Evolutionary conservation across 2,329 filamentous ascomycete genomes (phyloP), one percentile per base, ranked within the genome.

Genomic region (Talaromyces sp.): DNA sequence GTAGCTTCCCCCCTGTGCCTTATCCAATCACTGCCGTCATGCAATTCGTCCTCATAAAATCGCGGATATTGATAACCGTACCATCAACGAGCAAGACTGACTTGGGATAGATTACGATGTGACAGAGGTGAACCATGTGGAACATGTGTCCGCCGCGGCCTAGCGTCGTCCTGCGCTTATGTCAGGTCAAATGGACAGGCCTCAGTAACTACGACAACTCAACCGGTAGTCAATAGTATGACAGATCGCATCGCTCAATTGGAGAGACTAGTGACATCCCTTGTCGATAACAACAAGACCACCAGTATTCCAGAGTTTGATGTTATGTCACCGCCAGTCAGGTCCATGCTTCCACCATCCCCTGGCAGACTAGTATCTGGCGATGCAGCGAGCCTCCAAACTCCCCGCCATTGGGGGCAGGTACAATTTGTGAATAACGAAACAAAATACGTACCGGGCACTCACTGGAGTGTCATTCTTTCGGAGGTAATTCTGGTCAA

Each of bases 41-140:
- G 43, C 43, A 4, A 45, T 6, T 9, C 43, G 22, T 27, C 11
- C 19, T 27, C 11, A 13, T 49, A 16, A 22, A 3, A 4, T 27
- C 11, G 13, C 6, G 2, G 27, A 52, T 54, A 11, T 27, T 3
- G 27, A 35, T 52, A 10, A 4, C 3, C 33, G 13, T 11, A 35
- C 27, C 22, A 35, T 37, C 3, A 9, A 13, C 13, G 11, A 37
- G 16, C 9, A 19, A 10, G 14, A 19, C 50, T 54, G 8, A 54
- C 50, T 35, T 19, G 31, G 22, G 8, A 56, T 22, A 62, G 60
- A 37, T 27, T 62, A 35, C 47, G 60, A 56, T 62, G 60, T 35
- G 60, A 62, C 13, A 50, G 60, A 56, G 16, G 50, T n/a, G 35
- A 62, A 33, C 60, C 60, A 11, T 62, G 60, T 43, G 47, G 47